Conservation (phyloP, 2,329 filamentous ascomycete species). For the Zymoseptoria brevis region DNA sequence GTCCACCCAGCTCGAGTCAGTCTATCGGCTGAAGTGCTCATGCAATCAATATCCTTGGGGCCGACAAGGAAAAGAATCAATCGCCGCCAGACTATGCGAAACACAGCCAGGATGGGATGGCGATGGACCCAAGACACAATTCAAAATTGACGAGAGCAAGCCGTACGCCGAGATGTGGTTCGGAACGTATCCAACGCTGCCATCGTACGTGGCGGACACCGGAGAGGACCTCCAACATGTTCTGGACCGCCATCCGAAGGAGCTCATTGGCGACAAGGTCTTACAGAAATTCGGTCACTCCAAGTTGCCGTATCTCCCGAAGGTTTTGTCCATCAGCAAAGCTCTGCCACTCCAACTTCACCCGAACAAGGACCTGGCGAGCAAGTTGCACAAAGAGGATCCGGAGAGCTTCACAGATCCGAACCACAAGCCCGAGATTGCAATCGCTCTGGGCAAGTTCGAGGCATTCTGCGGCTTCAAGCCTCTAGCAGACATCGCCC, state of each 20-base stretch:
- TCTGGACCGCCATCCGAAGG: slow-evolving; percentile 52
- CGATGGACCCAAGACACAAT: slow-evolving; percentile 37
- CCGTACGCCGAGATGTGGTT: slow-evolving; percentile 66
- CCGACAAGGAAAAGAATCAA: slow-evolving; percentile 56
- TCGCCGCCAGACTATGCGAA: slow-evolving; percentile 57
- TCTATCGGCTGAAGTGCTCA: slow-evolving; percentile 47
- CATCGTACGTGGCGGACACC: slow-evolving; percentile 54
- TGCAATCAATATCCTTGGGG: slow-evolving; percentile 64
- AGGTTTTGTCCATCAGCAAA: slow-evolving; percentile 68
- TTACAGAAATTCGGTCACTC: slow-evolving; percentile 52
- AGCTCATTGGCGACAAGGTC: slow-evolving; percentile 56
- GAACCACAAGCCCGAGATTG: slow-evolving; percentile 77
- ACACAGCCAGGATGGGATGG: slow-evolving; percentile 50
- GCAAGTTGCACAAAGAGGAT: slow-evolving; percentile 55
- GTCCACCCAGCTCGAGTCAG: slow-evolving; percentile 36
- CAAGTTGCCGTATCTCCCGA: slow-evolving; percentile 65
- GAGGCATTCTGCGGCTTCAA: slow-evolving; percentile 73
- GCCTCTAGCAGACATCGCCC: slow-evolving; percentile 51
- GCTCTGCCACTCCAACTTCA: slow-evolving; percentile 69
- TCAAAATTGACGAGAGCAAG: slow-evolving; percentile 56
- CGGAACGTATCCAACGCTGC: slow-evolving; percentile 65
- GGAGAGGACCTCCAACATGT: slow-evolving; percentile 58
- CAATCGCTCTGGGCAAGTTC: slow-evolving; percentile 61
- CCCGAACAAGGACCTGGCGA: slow-evolving; percentile 60
- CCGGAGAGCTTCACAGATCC: slow-evolving; percentile 60